A percentile compares a stretch with the other conserved stretches of the same genome.
Conservation (phyloP, 2,329 filamentous ascomycete genomes). For the Diaporthe aspalathi region DNA sequence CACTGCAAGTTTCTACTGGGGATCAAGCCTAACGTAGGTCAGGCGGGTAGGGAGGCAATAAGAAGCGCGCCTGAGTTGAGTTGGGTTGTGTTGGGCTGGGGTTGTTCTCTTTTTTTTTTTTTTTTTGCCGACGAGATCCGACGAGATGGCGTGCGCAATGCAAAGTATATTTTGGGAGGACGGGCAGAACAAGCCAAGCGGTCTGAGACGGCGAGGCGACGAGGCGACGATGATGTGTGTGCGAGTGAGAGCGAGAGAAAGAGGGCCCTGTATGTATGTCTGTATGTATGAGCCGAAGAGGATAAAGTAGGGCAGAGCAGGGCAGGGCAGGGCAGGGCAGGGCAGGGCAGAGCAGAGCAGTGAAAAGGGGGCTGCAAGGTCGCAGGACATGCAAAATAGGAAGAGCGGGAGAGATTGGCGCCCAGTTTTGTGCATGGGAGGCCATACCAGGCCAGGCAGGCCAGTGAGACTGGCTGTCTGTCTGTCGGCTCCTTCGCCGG, state of each 20-base stretch:
- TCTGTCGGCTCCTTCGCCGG: constrained; percentile 12
- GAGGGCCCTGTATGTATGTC: constrained; percentile 16
- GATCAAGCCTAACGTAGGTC: neutral
- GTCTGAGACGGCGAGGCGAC: too few species aligned
- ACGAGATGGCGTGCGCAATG: constrained; percentile 30
- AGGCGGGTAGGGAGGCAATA: neutral
- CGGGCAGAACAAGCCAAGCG: too few species aligned
- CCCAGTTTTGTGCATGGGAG: constrained; percentile 33
- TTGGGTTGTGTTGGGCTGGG: constrained; percentile 14
- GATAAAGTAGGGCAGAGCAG: constrained; percentile 4
- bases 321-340: constrained; percentile 10
- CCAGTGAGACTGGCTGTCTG: constrained; percentile 31
- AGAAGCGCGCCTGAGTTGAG: constrained; percentile 2
- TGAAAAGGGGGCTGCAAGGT: constrained; percentile 30
- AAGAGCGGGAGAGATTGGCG: constrained; percentile 27
- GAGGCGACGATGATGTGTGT: too few species aligned
- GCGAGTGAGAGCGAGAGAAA: too few species aligned
- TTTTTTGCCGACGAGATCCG: constrained; percentile 26
- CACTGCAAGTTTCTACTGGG: constrained; percentile 16
- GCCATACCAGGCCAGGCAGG: constrained; percentile 1
- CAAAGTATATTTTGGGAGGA: constrained; percentile 2
- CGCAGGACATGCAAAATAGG: constrained; percentile 11
- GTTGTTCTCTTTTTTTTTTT: too few species aligned
- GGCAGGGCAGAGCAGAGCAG: constrained; percentile 12
- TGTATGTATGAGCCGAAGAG: too few species aligned